Base-by-base conservation (phyloP, 768 basidiomycete genomes). In the Bullera alba region DNA sequence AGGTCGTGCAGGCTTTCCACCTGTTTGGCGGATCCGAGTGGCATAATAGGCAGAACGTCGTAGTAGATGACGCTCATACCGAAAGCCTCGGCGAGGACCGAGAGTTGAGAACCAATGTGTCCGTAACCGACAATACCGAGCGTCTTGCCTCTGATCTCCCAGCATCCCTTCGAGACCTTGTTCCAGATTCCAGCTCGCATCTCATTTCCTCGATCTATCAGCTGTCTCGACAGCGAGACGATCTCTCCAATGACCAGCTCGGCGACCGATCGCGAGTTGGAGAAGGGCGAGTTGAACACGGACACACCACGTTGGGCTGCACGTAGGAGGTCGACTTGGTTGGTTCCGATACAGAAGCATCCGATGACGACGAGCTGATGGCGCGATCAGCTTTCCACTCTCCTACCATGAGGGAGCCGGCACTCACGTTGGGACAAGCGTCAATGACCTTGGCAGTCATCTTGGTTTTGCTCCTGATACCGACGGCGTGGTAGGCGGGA, bases 311-410 rank as follows among this genome's bases (percentile, higher is more conserved):
- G 82, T 47, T 81, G 81, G 29, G 85, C 82, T 22, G 92, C 90
- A 2, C 85, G 82, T 43, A 70, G 53, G 39, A 99, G 83, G 70
- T 96, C 91, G 58, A 97, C 95, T 74, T 97, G 95, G 74, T 97
- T 97, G 46, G 89, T 92, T 44, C 95, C 95, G 58, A 99, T 99
- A 76, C 95, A 99, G 80, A 99, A 99, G 74, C 95, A 99, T 10
- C 95, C 93, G 56, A 97, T 89, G 66, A 84, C 87, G 12, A 96
- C 80, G 39, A 99, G 85, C 91, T 99, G 65, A 14, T 36, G 10
- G 36, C 14, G 23, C 16, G n/a, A 29, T 21, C 42, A 41, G 8
- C 10, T 8, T 8, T 41, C 21, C 38, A 12, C 12, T 8, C 21
- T 14, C 8, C 12, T 10, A 22, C 14, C 8, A 8, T 41, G 10